These are phyloP conservation scores for Echeveria elegans DNA, from an alignment of 164 flowering plant species.

Conservation along the genomic window DNA sequence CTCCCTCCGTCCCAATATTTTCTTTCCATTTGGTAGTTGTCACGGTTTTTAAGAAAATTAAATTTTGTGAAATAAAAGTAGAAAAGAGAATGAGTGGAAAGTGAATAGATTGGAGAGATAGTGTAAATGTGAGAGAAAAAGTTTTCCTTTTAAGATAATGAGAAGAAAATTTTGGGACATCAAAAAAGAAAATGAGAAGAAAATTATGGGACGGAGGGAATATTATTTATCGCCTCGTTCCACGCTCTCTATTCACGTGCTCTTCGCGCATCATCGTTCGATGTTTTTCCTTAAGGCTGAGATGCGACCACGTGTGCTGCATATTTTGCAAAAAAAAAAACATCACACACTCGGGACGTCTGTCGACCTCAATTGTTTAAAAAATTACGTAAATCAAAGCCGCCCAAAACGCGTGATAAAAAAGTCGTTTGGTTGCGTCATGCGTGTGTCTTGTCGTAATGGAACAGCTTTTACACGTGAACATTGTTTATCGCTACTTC, in stretches of 20 bases:
- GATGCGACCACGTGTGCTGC: not conserved
- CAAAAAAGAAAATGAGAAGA: too few relatives aligned
- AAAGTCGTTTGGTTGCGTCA: conserved; percentile 3
- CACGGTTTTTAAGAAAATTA: too few relatives aligned
- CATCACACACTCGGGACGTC: not conserved
- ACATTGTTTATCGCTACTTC: not conserved
- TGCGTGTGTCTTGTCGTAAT: not conserved
- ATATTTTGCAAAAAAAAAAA: not conserved
- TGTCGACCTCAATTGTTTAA: not conserved
- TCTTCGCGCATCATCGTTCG: not conserved
- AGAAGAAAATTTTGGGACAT: too few relatives aligned
- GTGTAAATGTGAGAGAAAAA: too few relatives aligned
- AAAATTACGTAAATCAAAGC: not conserved
- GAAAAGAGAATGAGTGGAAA: too few relatives aligned
- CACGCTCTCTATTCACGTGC: not conserved
- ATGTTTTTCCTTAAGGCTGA: not conserved
- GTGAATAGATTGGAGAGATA: too few relatives aligned
- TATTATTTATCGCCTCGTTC: not conserved
- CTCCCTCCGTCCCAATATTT: too few relatives aligned
- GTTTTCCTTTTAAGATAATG: too few relatives aligned
- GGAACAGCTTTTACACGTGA: conserved; percentile 6
- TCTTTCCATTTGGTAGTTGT: too few relatives aligned
- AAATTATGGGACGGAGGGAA: too few relatives aligned
- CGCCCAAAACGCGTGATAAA: not conserved
- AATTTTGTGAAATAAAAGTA: too few relatives aligned